Conservation (phyloP, 2,329 filamentous ascomycete genomes). For the Fonsecaea erecta region DNA sequence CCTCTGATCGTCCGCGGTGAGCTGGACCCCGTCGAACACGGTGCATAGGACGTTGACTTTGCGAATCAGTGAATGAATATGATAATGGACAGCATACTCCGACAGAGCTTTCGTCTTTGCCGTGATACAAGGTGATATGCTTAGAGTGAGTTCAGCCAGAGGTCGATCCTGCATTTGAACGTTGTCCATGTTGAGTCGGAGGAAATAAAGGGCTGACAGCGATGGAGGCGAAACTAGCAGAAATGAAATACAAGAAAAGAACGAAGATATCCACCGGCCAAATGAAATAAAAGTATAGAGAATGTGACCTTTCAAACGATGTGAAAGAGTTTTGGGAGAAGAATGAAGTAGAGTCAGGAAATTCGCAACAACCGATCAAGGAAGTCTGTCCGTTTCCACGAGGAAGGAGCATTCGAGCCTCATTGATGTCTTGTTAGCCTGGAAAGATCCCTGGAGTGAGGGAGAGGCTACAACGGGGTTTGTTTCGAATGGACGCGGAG, state of each 20-base stretch:
- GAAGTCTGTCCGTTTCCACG: neutral
- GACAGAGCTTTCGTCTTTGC: conserved; percentile 3
- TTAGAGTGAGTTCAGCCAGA: neutral
- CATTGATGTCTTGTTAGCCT: neutral
- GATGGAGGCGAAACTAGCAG: neutral
- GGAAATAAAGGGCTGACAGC: neutral
- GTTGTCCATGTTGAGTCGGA: neutral
- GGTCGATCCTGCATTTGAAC: neutral
- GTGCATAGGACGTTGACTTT: conserved; percentile 2
- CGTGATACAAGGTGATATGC: conserved; percentile 16
- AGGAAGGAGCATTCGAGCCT: neutral
- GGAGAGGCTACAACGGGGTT: neutral
- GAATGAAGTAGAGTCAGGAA: neutral
- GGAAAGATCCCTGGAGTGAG: neutral
- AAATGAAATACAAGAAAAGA: neutral
- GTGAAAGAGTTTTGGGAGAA: neutral
- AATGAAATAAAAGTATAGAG: neutral
- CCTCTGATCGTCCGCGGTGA: neutral
- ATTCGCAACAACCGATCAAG: neutral
- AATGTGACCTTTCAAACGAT: neutral
- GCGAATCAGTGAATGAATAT: neutral
- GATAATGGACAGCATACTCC: conserved; percentile 6
- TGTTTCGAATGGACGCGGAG: neutral
- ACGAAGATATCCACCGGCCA: neutral
- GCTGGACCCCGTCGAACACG: neutral